These are phyloP conservation scores for Udeniomyces megalosporus DNA, from an alignment of 768 basidiomycete genomes.

Conservation along the genomic window DNA sequence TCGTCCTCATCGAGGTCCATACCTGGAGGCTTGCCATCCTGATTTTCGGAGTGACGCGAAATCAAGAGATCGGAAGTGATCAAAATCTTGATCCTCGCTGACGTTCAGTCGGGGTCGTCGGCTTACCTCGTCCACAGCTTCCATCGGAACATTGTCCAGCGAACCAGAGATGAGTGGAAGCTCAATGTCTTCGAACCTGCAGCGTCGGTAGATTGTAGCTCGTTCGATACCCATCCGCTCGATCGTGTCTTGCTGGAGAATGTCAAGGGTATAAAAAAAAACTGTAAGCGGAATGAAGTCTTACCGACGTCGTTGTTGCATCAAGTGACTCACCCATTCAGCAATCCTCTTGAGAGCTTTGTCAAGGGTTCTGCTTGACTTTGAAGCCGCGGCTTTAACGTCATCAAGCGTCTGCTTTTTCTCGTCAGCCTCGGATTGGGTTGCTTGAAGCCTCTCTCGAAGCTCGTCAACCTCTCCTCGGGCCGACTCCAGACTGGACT, in stretches of 20 bases:
- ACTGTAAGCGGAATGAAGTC: neutral
- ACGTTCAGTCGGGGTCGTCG: too few relatives aligned
- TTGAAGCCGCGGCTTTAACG: constrained; percentile 24
- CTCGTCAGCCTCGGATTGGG: constrained; percentile 41
- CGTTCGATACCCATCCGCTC: constrained; percentile 73
- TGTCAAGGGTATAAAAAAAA: too few relatives aligned
- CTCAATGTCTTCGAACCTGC: constrained; percentile 78
- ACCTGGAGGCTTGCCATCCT: constrained; percentile 42
- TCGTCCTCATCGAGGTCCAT: constrained; percentile 91
- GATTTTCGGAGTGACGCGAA: neutral
- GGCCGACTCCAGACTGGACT: constrained; percentile 1
- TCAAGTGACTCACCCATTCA: constrained; percentile 42
- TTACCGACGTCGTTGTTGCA: too few relatives aligned
- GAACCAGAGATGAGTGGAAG: constrained; percentile 61
- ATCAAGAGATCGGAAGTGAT: neutral
- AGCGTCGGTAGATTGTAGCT: constrained; percentile 73
- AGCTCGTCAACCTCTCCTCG: constrained; percentile 28
- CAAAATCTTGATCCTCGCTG: too few relatives aligned
- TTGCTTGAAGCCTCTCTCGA: constrained; percentile 27
- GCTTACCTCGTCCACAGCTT: constrained; percentile 49
- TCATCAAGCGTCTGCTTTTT: constrained; percentile 29
- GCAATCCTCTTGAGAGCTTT: constrained; percentile 82
- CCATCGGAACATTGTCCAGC: constrained; percentile 78
- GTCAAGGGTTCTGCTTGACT: constrained; percentile 61
- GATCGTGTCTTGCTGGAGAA: constrained; percentile 63